phyloP scores from a whole-genome alignment of 768 basidiomycete species.

The Favolaschia claudopus region DNA sequence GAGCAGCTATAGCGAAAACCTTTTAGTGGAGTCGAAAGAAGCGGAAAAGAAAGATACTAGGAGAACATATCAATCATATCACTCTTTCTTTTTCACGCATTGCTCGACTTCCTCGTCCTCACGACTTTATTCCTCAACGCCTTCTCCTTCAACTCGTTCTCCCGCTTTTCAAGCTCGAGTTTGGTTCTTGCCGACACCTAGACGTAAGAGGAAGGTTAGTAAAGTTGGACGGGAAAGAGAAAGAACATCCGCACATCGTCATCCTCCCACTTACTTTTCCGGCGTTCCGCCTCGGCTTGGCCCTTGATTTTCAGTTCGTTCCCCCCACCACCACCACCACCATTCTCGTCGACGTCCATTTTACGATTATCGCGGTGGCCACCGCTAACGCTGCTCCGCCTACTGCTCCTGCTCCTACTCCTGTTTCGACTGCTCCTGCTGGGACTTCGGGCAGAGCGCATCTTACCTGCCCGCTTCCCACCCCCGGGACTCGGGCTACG shows the following conservation, averaged over 20 bases:
- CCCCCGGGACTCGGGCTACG: constrained; percentile 12
- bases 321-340: constrained; percentile 36
- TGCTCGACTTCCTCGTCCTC: constrained; percentile 65
- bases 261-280: constrained; percentile 62
- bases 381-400: constrained; percentile 35
- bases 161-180: constrained; percentile 68
- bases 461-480: too few species aligned
- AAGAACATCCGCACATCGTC: constrained; percentile 37
- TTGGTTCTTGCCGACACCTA: constrained; percentile 32
- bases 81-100: constrained; percentile 3
- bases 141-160: constrained; percentile 83
- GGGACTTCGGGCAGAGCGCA: too few species aligned
- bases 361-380: constrained; percentile 32
- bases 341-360: constrained; percentile 46
- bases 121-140: constrained; percentile 85
- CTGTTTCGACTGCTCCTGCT: constrained; percentile 19
- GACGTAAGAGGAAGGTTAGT: constrained; percentile 14
- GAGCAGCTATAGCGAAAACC: background rate
- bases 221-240: constrained; percentile 4
- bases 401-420: constrained; percentile 42
- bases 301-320: constrained; percentile 79
- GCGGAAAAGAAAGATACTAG: constrained; percentile 1
- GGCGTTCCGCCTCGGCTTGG: constrained; percentile 63
- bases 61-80: background rate
- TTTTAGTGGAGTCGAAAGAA: constrained; percentile 2